These are phyloP conservation scores for Earliella scabrosa DNA, from an alignment of 1,284 basidiomycete genomes.

Conservation along the genomic window DNA sequence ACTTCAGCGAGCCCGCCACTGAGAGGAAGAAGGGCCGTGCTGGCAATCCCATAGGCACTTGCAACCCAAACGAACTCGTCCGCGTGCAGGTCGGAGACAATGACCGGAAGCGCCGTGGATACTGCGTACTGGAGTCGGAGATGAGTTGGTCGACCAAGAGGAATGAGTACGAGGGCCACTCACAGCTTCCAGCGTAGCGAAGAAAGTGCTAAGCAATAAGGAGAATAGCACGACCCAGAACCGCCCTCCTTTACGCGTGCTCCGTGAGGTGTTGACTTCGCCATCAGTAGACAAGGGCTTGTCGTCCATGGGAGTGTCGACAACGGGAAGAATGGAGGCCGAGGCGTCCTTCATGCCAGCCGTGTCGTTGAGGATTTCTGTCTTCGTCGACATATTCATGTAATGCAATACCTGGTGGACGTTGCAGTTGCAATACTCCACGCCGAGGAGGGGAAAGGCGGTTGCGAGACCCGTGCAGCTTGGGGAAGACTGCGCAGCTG, in stretches of 20 bases:
- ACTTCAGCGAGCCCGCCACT: constrained; percentile 27
- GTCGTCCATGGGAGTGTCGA: no score
- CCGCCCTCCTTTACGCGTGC: constrained; percentile 10
- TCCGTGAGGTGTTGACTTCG: no score
- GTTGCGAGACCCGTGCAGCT: no score
- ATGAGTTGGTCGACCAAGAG: neutral
- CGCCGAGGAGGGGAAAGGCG: no score
- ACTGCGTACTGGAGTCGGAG: constrained; percentile 26
- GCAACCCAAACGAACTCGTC: constrained; percentile 35
- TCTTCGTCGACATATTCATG: no score
- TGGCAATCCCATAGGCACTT: constrained; percentile 30
- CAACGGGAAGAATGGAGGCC: no score
- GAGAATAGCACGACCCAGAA: constrained; percentile 17
- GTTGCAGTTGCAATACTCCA: no score
- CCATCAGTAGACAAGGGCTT: no score
- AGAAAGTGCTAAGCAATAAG: constrained; percentile 3
- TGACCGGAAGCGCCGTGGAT: constrained; percentile 37
- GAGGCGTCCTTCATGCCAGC: no score
- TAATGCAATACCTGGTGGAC: no score
- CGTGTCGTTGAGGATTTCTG: no score
- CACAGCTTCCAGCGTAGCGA: constrained; percentile 19
- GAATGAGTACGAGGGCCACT: neutral
- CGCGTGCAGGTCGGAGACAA: constrained; percentile 33
- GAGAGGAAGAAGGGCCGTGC: constrained; percentile 31
- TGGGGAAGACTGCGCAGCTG: no score